Evolutionary conservation across 176 grass and related monocot species (phyloP), one percentile per base, ranked within the genome.

Genomic region (Oryza glumipatula): DNA sequence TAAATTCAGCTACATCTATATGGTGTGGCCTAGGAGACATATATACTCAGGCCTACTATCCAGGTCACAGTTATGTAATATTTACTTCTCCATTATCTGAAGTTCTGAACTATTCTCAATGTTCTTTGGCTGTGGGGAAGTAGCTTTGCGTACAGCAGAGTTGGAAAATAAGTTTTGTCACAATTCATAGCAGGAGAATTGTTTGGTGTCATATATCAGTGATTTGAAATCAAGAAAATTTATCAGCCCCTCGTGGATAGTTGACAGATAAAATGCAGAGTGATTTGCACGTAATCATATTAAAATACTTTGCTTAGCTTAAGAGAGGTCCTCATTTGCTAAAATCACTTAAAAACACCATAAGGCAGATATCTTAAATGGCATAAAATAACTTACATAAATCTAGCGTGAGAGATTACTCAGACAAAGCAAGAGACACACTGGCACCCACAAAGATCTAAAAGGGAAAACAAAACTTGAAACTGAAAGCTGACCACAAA

Each of bases 171-270:
- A 74, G 35, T 66, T 1, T 26, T n/a, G 74, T 43, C 44, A 49
- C 69, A 68, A 80, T 58, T 21, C 54, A 56, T 56, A 58, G 2
- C 13, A 66, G 21, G n/a, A 78, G 7, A 64, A 35, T 83, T 67
- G 49, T n/a, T 83, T 54, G 11, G 30, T 17, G 38, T 22, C 11
- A 77, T 39, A 64, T 68, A 58, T 63, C 32, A 49, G 54, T 41
- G 4, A 38, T 51, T 64, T 28, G 24, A 77, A 67, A 19, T 15
- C 21, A 65, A 65, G 36, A 0, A 44, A 76, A 76, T 38, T 16
- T 6, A 22, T 30, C 33, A 5, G 1, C 16, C 1, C 77, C 23
- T 67, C 22, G 39, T 4, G 3, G 9, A 16, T 16, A 24, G 13
- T 69, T 71, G 24, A 7, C n/a, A 30, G 4, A 56, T 19, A 19